These are phyloP conservation scores for Albizia julibrissin DNA, from an alignment of 306 rosid species.

Conservation along the genomic window DNA sequence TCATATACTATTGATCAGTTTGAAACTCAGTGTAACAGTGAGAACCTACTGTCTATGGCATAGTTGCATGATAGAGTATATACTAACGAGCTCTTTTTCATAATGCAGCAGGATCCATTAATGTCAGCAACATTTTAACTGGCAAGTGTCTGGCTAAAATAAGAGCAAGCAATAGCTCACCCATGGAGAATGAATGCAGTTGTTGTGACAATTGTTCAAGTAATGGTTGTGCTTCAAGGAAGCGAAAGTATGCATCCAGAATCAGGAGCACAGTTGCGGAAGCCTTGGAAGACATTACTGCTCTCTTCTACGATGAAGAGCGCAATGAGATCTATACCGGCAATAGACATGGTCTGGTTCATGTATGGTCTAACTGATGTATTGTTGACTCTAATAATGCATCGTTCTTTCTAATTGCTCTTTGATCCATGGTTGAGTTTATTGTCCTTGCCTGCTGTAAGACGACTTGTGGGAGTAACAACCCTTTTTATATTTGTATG, in stretches of 20 bases:
- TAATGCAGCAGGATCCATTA: conserved; percentile 93
- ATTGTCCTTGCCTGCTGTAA: conserved; percentile 39
- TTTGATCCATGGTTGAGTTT: conserved; percentile 42
- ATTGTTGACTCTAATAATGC: conserved; percentile 32
- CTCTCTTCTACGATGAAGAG: conserved; percentile 97
- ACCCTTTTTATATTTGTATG: conserved; percentile 46
- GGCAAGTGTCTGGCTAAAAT: conserved; percentile 98
- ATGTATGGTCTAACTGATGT: conserved; percentile 89
- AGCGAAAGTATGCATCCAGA: conserved; percentile 51
- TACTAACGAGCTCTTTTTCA: conserved; percentile 36
- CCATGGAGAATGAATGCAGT: conserved; percentile 54
- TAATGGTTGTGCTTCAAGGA: conserved; percentile 53
- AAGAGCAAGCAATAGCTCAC: conserved; percentile 68
- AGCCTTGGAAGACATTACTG: conserved; percentile 99
- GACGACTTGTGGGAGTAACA: conserved; percentile 41
- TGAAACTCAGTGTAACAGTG: background rate
- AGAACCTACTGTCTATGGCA: conserved; percentile 3
- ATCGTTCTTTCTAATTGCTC: conserved; percentile 37
- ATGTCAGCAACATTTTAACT: conserved; percentile 91
- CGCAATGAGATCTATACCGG: conserved; percentile 96
- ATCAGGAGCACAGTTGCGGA: conserved; percentile 91
- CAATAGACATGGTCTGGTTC: conserved; percentile 89
- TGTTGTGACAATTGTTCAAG: conserved; percentile 52
- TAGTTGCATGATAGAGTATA: background rate
- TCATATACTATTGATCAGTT: background rate